Conservation (phyloP, 2,329 filamentous ascomycete species). For the Pseudocercospora vitis region DNA sequence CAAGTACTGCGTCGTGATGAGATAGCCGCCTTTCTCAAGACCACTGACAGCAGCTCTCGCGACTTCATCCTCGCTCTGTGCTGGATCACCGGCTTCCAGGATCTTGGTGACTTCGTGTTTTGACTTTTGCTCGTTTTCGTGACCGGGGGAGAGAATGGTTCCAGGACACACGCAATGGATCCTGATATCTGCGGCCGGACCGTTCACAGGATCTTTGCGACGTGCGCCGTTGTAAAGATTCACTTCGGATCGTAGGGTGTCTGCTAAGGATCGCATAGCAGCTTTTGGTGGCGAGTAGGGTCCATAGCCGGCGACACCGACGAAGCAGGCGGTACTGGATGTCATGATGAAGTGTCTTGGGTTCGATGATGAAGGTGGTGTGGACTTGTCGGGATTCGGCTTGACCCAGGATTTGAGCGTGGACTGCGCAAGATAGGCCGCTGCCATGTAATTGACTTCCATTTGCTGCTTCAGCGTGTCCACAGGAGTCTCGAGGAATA, state of each 20-base stretch:
- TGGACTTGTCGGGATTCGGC: slow-evolving; percentile 40
- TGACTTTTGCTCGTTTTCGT: slow-evolving; percentile 69
- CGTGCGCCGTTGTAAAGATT: slow-evolving; percentile 74
- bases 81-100: slow-evolving; percentile 79
- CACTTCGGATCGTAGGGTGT: slow-evolving; percentile 80
- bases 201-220: slow-evolving; percentile 36
- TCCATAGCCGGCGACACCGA: slow-evolving; percentile 76
- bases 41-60: slow-evolving; percentile 68
- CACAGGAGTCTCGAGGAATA: slow-evolving; percentile 74
- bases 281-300: slow-evolving; percentile 83
- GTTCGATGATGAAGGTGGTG: slow-evolving; percentile 15
- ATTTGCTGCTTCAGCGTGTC: slow-evolving; percentile 72
- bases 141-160: slow-evolving; percentile 75
- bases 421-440: slow-evolving; percentile 81
- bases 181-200: slow-evolving; percentile 65
- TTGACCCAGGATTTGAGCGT: slow-evolving; percentile 72
- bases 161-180: slow-evolving; percentile 82
- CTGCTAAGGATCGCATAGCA: slow-evolving; percentile 78
- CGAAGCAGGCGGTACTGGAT: slow-evolving; percentile 71
- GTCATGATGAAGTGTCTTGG: slow-evolving; percentile 86
- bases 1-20: slow-evolving; percentile 73
- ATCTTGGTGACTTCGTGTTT: slow-evolving; percentile 80
- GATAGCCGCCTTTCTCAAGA: slow-evolving; percentile 76
- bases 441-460: slow-evolving; percentile 90
- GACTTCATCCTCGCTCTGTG: slow-evolving; percentile 75